These are phyloP conservation scores for Rugonectria rugulosa DNA, from an alignment of 2,329 filamentous ascomycete genomes.

Conservation along the genomic window DNA sequence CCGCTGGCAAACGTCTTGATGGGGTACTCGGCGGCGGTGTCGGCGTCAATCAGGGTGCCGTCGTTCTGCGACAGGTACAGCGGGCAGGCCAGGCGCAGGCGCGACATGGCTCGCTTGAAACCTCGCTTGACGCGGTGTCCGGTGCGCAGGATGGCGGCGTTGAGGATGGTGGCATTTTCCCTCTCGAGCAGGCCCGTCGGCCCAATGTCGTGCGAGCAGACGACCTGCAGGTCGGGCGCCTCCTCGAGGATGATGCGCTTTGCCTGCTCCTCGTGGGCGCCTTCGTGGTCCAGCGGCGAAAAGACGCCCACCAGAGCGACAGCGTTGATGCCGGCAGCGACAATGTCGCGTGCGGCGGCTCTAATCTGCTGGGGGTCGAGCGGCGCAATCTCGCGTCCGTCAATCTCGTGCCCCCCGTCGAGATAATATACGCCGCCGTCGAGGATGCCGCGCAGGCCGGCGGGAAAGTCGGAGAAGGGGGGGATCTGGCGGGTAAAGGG, in stretches of 20 bases:
- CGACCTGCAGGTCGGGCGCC: conserved; percentile 46
- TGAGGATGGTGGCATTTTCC: conserved; percentile 64
- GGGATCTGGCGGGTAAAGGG: conserved; percentile 53
- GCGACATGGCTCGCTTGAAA: conserved; percentile 55
- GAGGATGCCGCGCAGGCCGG: conserved; percentile 49
- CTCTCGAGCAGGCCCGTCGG: conserved; percentile 53
- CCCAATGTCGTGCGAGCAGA: conserved; percentile 54
- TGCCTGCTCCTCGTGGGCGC: conserved; percentile 50
- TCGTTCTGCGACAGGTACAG: conserved; percentile 62
- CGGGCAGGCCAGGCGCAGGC: conserved; percentile 50
- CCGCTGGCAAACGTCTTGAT: conserved; percentile 63
- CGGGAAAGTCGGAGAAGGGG: conserved; percentile 56
- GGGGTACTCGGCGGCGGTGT: conserved; percentile 55
- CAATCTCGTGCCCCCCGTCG: conserved; percentile 57
- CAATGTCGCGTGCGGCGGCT: conserved; percentile 42
- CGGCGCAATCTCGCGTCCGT: conserved; percentile 53
- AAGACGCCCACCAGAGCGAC: conserved; percentile 56
- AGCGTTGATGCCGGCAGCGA: conserved; percentile 44
- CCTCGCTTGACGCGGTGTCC: conserved; percentile 55
- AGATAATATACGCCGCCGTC: conserved; percentile 51
- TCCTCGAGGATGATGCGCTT: conserved; percentile 47
- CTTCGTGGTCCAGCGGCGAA: conserved; percentile 52
- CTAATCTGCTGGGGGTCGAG: conserved; percentile 49
- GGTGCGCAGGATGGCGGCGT: conserved; percentile 58
- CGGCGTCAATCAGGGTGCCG: conserved; percentile 58